These are phyloP conservation scores for Lachnellula suecica DNA, from an alignment of 2,329 filamentous ascomycete genomes.

Conservation along the genomic window DNA sequence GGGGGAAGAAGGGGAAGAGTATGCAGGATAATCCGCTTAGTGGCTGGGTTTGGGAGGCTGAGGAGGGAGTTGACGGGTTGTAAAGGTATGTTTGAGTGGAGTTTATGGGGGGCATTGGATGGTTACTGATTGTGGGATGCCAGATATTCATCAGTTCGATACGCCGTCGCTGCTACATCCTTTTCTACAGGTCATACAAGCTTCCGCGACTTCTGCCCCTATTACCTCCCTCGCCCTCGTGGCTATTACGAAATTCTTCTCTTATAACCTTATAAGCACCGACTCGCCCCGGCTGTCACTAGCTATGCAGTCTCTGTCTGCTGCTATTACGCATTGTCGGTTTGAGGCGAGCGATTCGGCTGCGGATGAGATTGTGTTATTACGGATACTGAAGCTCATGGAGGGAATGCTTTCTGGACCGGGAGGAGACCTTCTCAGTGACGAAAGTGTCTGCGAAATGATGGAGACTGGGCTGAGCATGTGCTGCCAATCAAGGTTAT, in stretches of 20 bases:
- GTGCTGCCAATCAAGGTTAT: constrained; percentile 90
- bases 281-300: constrained; percentile 84
- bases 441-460: constrained; percentile 99
- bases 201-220: constrained; percentile 91
- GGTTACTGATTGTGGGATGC: too few species aligned
- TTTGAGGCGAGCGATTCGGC: constrained; percentile 96
- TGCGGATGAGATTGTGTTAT: constrained; percentile 90
- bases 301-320: constrained; percentile 92
- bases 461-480: constrained; percentile 98
- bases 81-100: constrained; percentile 65
- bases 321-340: constrained; percentile 94
- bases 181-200: constrained; percentile 94
- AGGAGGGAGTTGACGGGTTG: constrained; percentile 84
- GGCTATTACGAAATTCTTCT: constrained; percentile 93
- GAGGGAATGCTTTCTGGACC: constrained; percentile 96
- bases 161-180: constrained; percentile 86
- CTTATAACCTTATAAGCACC: constrained; percentile 85
- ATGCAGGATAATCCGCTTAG: constrained; percentile 96
- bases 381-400: constrained; percentile 96
- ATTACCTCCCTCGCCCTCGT: constrained; percentile 94
- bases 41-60: constrained; percentile 89
- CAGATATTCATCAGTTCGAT: constrained; percentile 86
- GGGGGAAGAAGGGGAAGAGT: constrained; percentile 94
- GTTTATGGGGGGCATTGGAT: too few species aligned
- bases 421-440: constrained; percentile 88